Evolutionary conservation across 2,329 filamentous ascomycete species (phyloP).

Genomic region (Bipolaris cookei): DNA sequence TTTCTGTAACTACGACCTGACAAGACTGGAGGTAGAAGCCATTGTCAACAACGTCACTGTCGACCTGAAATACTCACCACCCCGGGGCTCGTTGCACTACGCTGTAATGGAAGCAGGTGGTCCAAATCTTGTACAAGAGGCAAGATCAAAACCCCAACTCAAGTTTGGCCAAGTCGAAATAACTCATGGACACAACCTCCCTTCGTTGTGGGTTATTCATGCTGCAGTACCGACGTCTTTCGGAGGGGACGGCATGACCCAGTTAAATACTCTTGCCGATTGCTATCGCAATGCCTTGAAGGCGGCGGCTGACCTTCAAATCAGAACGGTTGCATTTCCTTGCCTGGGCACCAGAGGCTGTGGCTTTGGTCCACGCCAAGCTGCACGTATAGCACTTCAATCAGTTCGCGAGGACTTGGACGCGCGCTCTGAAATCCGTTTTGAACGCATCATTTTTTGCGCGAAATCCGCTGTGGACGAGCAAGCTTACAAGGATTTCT

Average conservation of each 20-base stretch:
- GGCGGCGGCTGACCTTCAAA: constrained; percentile 24
- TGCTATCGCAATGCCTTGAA: constrained; percentile 41
- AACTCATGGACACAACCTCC: constrained; percentile 39
- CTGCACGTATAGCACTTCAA: constrained; percentile 42
- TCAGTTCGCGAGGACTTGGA: constrained; percentile 45
- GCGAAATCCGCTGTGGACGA: constrained; percentile 33
- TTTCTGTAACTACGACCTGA: constrained; percentile 41
- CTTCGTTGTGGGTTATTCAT: constrained; percentile 42
- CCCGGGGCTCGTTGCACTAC: constrained; percentile 29
- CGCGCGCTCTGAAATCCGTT: constrained; percentile 19
- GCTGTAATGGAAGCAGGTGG: constrained; percentile 40
- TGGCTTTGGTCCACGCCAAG: constrained; percentile 39
- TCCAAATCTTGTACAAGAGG: constrained; percentile 32
- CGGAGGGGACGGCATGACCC: constrained; percentile 23
- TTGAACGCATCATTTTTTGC: constrained; percentile 44
- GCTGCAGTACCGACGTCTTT: constrained; percentile 36
- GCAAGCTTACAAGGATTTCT: constrained; percentile 38
- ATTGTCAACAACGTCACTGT: constrained; percentile 43
- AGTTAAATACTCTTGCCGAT: constrained; percentile 38
- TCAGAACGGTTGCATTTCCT: constrained; percentile 46
- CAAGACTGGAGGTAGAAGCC: constrained; percentile 42
- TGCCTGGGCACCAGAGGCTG: constrained; percentile 41
- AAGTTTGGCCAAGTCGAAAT: constrained; percentile 33
- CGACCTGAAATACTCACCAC: constrained; percentile 18
- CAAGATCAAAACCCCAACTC: constrained; percentile 17